Evolutionary conservation across 1,284 basidiomycete genomes (phyloP).

Genomic region (Chondrostereum purpureum): DNA sequence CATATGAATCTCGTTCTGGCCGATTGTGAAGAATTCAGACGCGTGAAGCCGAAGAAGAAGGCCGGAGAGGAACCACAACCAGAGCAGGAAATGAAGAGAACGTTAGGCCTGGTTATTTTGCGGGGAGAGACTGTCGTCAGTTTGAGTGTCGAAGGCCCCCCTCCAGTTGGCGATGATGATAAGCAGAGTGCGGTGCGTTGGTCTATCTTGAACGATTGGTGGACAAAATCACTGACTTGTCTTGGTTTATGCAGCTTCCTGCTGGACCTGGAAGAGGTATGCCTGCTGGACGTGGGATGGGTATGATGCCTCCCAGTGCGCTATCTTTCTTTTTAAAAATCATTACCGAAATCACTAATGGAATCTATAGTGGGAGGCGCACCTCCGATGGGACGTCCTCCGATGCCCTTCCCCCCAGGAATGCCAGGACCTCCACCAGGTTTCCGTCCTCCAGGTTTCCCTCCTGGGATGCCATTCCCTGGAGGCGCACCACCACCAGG

Average conservation of each 20-base stretch:
- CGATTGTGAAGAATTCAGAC: conserved; percentile 94
- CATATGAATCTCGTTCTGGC: conserved; percentile 99
- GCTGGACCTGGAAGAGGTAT: conserved; percentile 90
- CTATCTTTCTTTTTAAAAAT: conserved; percentile 16
- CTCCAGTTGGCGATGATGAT: conserved; percentile 85
- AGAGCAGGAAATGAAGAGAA: conserved; percentile 93
- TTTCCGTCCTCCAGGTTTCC: conserved; percentile 80
- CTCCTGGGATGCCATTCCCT: conserved; percentile 74
- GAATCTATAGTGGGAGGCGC: conserved; percentile 43
- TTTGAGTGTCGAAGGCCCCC: conserved; percentile 92
- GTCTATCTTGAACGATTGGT: conserved; percentile 9
- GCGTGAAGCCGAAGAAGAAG: conserved; percentile 84
- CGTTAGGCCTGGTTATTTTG: conserved; percentile 92
- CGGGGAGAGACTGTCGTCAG: conserved; percentile 96
- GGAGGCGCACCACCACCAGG: conserved; percentile 75
- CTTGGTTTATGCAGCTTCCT: conserved; percentile 53
- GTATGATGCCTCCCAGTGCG: conserved; percentile 88
- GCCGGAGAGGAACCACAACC: conserved; percentile 72
- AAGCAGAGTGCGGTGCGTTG: conserved; percentile 68
- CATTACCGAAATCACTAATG: conserved; percentile 10
- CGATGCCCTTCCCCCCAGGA: conserved; percentile 85
- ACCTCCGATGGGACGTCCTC: conserved; percentile 71
- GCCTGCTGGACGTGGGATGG: conserved; percentile 96
- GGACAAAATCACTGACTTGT: too few species aligned
- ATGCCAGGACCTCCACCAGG: conserved; percentile 78